Percentiles rank a stretch among this genome's conserved stretches.
Evolutionary conservation across 306 rosid species (phyloP).

Genomic region (Quillaja saponaria): DNA sequence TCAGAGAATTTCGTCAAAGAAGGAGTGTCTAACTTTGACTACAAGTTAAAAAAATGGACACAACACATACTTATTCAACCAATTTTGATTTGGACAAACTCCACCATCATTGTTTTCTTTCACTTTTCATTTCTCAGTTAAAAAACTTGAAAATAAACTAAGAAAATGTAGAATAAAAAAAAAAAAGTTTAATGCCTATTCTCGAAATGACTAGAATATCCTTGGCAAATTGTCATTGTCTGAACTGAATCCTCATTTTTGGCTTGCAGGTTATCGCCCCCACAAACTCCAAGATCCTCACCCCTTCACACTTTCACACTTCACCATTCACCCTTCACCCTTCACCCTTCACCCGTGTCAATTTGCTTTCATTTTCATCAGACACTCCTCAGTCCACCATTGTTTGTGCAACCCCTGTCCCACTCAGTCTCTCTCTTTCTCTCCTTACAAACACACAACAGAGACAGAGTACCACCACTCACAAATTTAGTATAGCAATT

Average conservation of each 20-base stretch:
- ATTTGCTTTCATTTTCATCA: conserved; percentile 32
- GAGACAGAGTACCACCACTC: no score
- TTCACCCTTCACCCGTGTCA: conserved; percentile 22
- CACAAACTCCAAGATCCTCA: conserved; percentile 33
- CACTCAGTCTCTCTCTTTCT: conserved; percentile 6
- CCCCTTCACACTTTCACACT: conserved; percentile 6
- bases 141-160: no score
- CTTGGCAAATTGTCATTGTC: conserved; percentile 53
- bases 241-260: conserved; percentile 30
- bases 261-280: conserved; percentile 45
- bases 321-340: conserved; percentile 21
- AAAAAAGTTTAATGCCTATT: neutral
- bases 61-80: no score
- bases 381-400: no score
- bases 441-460: neutral
- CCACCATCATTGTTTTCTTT: conserved; percentile 31
- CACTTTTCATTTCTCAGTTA: no score
- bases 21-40: no score
- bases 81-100: conserved; percentile 30
- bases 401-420: neutral
- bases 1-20: no score
- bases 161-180: neutral
- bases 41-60: no score
- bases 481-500: no score
- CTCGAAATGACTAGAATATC: conserved; percentile 35